These are phyloP conservation scores for Nepenthes alata DNA, from an alignment of 179 eudicot genomes.

Conservation along the genomic window DNA sequence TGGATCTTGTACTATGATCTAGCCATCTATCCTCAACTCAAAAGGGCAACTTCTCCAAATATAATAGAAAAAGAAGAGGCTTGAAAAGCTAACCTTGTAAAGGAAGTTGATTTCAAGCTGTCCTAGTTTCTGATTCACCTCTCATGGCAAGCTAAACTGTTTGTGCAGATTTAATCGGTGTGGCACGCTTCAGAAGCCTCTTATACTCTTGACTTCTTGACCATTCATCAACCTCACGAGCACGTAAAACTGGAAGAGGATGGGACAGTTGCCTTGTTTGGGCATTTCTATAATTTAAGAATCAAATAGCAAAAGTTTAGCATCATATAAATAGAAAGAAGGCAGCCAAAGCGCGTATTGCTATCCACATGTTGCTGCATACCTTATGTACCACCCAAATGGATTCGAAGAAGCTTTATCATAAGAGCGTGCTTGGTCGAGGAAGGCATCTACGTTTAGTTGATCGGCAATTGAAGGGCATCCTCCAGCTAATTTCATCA, in stretches of 20 bases:
- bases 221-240: slow-evolving; percentile 97
- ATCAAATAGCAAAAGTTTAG: background rate
- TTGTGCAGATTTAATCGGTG: slow-evolving; percentile 21
- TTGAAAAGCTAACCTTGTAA: background rate
- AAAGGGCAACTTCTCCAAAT: too few species aligned
- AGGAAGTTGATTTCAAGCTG: too few species aligned
- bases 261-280: slow-evolving; percentile 96
- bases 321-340: background rate
- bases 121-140: background rate
- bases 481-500: slow-evolving; percentile 98
- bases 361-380: slow-evolving; percentile 1
- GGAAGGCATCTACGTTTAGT: slow-evolving; percentile 84
- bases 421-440: slow-evolving; percentile 98
- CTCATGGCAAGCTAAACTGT: slow-evolving; percentile 20
- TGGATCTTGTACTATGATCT: too few species aligned
- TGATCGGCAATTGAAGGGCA: slow-evolving; percentile 95
- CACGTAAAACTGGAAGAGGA: slow-evolving; percentile 96
- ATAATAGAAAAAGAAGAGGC: too few species aligned
- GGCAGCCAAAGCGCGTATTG: background rate
- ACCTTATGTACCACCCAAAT: slow-evolving; percentile 92
- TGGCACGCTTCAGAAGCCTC: slow-evolving; percentile 41
- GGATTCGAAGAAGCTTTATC: slow-evolving; percentile 91
- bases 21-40: too few species aligned
- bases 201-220: slow-evolving; percentile 74
- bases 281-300: slow-evolving; percentile 52